phyloP scores from a whole-genome alignment of 78 protist genomes.

The Pelomyxa schiedti region DNA sequence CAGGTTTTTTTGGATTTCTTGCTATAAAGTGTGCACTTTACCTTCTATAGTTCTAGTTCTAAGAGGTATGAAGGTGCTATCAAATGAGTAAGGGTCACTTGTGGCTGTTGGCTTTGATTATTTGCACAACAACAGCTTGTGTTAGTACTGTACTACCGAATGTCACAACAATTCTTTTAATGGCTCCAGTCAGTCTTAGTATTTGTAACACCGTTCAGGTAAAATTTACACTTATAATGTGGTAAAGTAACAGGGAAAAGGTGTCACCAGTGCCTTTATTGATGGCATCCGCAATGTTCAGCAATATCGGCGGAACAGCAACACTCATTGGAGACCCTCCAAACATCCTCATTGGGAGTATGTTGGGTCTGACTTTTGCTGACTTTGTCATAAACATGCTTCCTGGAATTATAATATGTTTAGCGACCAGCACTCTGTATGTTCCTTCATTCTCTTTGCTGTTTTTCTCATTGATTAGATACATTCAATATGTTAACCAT shows the following conservation, averaged over 20 bases:
- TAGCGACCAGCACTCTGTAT: too few species aligned
- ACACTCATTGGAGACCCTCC: slow-evolving; percentile 74
- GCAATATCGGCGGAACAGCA: slow-evolving; percentile 67
- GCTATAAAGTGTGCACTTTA: background rate
- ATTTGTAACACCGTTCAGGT: background rate
- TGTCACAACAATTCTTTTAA: slow-evolving; percentile 26
- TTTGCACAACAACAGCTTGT: slow-evolving; percentile 16
- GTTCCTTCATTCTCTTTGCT: background rate
- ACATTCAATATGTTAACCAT: background rate
- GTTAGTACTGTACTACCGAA: slow-evolving; percentile 59
- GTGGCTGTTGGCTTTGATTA: slow-evolving; percentile 1
- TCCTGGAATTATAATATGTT: background rate
- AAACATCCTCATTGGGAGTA: slow-evolving; percentile 45
- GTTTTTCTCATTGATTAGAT: background rate
- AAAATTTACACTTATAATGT: too few species aligned
- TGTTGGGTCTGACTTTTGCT: slow-evolving; percentile 3
- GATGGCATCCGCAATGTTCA: slow-evolving; percentile 22
- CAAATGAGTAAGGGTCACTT: background rate
- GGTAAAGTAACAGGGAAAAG: too few species aligned
- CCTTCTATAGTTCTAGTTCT: too few species aligned
- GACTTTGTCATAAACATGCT: slow-evolving; percentile 16
- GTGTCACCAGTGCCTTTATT: slow-evolving; percentile 24
- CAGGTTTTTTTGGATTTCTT: background rate
- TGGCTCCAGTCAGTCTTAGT: background rate
- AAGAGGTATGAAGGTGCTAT: too few species aligned